Percentiles rank a stretch among this genome's conserved stretches.
phyloP scores from a whole-genome alignment of 805 yeast species.

The Myxozyma mucilagina region DNA sequence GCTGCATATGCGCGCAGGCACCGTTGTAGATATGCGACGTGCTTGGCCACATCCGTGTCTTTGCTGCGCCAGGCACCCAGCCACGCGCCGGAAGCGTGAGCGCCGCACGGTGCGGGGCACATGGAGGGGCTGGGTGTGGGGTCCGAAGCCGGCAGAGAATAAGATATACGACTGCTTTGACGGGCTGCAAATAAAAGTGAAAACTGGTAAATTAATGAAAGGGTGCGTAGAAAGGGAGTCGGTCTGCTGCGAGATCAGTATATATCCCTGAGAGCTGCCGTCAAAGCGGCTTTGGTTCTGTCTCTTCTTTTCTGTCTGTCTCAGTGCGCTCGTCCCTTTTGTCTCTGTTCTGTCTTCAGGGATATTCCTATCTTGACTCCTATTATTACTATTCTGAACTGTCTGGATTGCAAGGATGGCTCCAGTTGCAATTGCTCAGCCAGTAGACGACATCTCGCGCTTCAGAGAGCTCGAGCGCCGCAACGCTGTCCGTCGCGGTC shows the following conservation, averaged over 20 bases:
- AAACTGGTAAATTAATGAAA: no score
- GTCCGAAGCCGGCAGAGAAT: neutral
- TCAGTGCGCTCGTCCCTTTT: neutral
- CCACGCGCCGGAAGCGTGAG: constrained; percentile 12
- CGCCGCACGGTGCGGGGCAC: constrained; percentile 1
- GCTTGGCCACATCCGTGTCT: neutral
- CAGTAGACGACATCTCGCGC: constrained; percentile 11
- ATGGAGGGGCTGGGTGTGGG: neutral
- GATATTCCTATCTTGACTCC: neutral
- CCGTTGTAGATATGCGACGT: neutral
- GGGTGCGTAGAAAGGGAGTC: no score
- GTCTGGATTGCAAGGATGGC: neutral
- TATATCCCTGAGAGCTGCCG: no score
- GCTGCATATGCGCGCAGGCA: neutral
- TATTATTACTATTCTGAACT: neutral
- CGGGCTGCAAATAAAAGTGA: no score
- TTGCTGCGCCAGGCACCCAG: constrained; percentile 11
- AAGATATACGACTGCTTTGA: no score
- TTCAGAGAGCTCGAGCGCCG: constrained; percentile 24
- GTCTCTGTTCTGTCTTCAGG: neutral
- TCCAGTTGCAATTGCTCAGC: constrained; percentile 5
- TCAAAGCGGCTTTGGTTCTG: no score
- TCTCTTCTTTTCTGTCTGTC: no score
- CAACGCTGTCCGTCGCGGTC: constrained; percentile 26
- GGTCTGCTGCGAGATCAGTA: no score